phyloP scores from a whole-genome alignment of 257 asterid genomes.

The Primulina huaijiensis region DNA sequence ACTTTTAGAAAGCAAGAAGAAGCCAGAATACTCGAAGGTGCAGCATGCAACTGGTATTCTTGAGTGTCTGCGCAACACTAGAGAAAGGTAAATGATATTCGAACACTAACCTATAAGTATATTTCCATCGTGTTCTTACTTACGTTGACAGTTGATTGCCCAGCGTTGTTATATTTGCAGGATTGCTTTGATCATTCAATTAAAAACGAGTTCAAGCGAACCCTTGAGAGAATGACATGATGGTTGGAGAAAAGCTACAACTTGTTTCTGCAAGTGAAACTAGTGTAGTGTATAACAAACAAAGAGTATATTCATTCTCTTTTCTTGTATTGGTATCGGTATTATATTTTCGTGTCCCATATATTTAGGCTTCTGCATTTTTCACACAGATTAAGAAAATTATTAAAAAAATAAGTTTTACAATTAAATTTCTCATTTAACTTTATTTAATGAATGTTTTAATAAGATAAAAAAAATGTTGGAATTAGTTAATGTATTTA shows the following conservation, averaged over 20 bases:
- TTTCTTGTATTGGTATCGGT: background rate
- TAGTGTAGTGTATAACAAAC: background rate
- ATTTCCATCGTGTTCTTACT: conserved; percentile 1
- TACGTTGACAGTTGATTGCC: conserved; percentile 10
- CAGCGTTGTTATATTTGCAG: conserved; percentile 36
- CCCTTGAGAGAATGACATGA: background rate
- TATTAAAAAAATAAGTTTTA: too few relatives aligned
- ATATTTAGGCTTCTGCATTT: too few relatives aligned
- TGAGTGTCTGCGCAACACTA: conserved; percentile 41
- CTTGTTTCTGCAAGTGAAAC: background rate
- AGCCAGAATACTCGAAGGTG: conserved; percentile 48
- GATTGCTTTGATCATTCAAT: conserved; percentile 41
- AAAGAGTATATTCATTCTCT: too few relatives aligned
- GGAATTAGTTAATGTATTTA: too few relatives aligned
- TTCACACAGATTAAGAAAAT: too few relatives aligned
- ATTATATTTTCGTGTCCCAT: too few relatives aligned
- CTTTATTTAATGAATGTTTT: too few relatives aligned
- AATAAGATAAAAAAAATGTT: too few relatives aligned
- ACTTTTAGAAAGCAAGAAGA: conserved; percentile 49
- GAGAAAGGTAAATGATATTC: conserved; percentile 56
- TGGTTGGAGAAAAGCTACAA: too few relatives aligned
- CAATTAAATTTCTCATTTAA: too few relatives aligned
- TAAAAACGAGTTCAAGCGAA: conserved; percentile 26
- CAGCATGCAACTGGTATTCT: conserved; percentile 56
- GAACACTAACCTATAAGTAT: conserved; percentile 1